phyloP scores from a whole-genome alignment of 2,329 filamentous ascomycete genomes.

The Paramyrothecium roridum region DNA sequence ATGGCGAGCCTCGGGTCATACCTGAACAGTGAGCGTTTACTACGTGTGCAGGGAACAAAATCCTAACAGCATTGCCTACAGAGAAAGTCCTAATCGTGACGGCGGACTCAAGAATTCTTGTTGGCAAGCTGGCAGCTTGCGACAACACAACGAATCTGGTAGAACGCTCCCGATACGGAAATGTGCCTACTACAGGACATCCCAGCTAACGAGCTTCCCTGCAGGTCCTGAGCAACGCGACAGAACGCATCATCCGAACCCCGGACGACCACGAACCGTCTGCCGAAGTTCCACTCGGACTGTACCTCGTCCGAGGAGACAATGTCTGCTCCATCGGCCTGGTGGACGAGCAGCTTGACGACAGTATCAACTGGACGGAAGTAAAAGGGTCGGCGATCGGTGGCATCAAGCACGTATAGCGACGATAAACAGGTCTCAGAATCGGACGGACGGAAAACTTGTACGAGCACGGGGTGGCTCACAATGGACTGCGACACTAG shows the following conservation, averaged over 20 bases:
- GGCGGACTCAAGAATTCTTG: constrained; percentile 81
- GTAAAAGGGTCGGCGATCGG: constrained; percentile 84
- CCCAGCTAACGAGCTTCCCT: constrained; percentile 10
- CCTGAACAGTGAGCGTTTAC: constrained; percentile 34
- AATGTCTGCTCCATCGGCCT: constrained; percentile 89
- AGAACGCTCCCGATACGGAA: background rate
- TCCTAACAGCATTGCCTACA: constrained; percentile 29
- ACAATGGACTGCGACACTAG: too few species aligned
- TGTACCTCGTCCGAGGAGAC: constrained; percentile 91
- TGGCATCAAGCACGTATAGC: constrained; percentile 71
- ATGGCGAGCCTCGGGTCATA: constrained; percentile 45
- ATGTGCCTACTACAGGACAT: background rate
- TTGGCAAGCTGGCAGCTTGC: constrained; percentile 79
- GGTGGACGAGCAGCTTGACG: constrained; percentile 85
- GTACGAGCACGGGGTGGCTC: constrained; percentile 10
- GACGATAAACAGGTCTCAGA: too few species aligned
- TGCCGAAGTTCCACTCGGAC: constrained; percentile 74
- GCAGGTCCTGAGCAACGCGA: constrained; percentile 74
- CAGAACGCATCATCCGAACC: constrained; percentile 87
- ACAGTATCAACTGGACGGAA: constrained; percentile 87
- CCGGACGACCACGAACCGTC: constrained; percentile 80
- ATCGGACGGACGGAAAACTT: constrained; percentile 14
- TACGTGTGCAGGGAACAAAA: background rate
- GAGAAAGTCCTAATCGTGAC: constrained; percentile 92
- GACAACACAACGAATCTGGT: constrained; percentile 91